Evolutionary conservation across 2,329 filamentous ascomycete genomes (phyloP).

Genomic region (Alternaria panax): DNA sequence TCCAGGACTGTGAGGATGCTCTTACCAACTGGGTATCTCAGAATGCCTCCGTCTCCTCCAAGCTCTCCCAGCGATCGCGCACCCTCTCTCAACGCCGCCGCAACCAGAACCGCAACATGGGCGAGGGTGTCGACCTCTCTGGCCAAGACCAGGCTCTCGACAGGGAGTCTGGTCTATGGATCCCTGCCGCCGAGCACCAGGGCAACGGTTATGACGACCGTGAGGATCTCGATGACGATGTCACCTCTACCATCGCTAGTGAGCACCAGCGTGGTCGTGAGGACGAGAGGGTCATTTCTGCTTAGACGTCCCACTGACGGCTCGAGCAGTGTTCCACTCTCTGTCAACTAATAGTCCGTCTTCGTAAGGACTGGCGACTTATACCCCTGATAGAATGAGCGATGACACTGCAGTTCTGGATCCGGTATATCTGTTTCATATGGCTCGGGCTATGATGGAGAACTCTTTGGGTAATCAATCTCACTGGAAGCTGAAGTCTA

Average conservation of each 20-base stretch:
- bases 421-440: constrained; percentile 9
- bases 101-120: constrained; percentile 69
- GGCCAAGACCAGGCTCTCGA: constrained; percentile 82
- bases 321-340: constrained; percentile 27
- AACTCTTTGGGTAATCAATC: constrained; percentile 4
- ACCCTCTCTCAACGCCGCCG: constrained; percentile 82
- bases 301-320: constrained; percentile 34
- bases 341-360: constrained; percentile 34
- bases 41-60: constrained; percentile 86
- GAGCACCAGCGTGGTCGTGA: constrained; percentile 56
- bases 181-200: constrained; percentile 74
- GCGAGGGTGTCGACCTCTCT: constrained; percentile 81
- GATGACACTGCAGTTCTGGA: constrained; percentile 18
- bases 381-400: constrained; percentile 44
- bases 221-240: constrained; percentile 67
- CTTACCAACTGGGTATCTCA: constrained; percentile 96
- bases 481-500: background rate
- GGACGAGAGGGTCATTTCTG: constrained; percentile 53
- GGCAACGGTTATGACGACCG: constrained; percentile 70
- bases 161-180: constrained; percentile 80
- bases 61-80: constrained; percentile 85
- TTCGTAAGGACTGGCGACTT: constrained; percentile 35
- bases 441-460: constrained; percentile 19
- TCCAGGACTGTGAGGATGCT: constrained; percentile 97
- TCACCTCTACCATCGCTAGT: constrained; percentile 49